phyloP scores from a whole-genome alignment of 2,329 filamentous ascomycete genomes.

The Arthroderma uncinatum region DNA sequence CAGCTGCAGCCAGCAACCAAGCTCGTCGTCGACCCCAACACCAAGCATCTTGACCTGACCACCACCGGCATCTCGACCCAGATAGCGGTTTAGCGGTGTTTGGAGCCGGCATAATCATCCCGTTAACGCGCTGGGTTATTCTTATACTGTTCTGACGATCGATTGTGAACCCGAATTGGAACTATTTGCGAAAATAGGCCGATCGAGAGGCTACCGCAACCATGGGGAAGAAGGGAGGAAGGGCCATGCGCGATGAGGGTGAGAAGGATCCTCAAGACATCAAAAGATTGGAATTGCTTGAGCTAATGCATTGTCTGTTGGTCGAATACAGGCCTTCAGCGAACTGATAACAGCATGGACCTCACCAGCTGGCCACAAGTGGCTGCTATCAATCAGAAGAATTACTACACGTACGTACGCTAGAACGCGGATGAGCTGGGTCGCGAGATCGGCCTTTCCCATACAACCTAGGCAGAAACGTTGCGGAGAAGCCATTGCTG shows the following conservation, averaged over 20 bases:
- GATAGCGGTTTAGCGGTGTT: neutral
- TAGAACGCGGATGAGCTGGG: neutral
- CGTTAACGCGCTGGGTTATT: neutral
- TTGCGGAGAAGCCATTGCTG: neutral
- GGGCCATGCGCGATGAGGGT: conserved; percentile 43
- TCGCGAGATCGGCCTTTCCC: neutral
- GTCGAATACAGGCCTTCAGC: conserved; percentile 60
- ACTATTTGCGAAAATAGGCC: neutral
- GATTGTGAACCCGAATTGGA: neutral
- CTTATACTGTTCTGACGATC: neutral
- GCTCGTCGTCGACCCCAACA: neutral
- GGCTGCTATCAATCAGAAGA: conserved; percentile 95
- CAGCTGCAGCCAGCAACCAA: neutral
- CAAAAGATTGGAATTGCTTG: neutral
- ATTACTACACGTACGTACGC: conserved; percentile 79
- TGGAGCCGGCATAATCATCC: neutral
- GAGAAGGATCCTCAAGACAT: conserved; percentile 12
- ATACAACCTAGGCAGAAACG: neutral
- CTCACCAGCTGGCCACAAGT: conserved; percentile 89
- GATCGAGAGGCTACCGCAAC: neutral
- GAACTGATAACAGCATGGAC: conserved; percentile 98
- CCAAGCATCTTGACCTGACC: neutral
- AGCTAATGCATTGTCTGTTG: neutral
- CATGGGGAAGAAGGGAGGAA: conserved; percentile 4
- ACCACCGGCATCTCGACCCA: neutral